These are phyloP conservation scores for Piper betle DNA, from an alignment of 164 flowering plant species.

Conservation along the genomic window DNA sequence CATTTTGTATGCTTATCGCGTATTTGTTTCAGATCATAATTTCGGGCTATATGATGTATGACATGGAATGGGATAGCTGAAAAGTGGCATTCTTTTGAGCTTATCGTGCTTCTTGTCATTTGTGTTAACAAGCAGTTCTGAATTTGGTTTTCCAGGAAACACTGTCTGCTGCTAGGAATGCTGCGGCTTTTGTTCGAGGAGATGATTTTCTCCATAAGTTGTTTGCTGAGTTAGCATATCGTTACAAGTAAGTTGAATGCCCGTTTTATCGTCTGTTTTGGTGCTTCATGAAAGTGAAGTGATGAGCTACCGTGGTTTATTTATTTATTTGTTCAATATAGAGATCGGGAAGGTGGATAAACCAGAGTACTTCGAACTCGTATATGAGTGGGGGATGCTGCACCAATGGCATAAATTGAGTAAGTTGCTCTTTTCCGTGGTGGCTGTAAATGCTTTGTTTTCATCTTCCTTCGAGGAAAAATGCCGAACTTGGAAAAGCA, in stretches of 20 bases:
- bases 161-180: slow-evolving; percentile 70
- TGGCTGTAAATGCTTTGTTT: background rate
- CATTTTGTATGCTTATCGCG: no score
- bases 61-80: background rate
- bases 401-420: slow-evolving; percentile 98
- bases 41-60: no score
- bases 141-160: slow-evolving; percentile 42
- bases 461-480: background rate
- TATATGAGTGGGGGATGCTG: slow-evolving; percentile 94
- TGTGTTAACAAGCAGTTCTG: background rate
- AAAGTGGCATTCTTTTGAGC: background rate
- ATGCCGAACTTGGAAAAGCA: background rate
- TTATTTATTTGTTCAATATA: slow-evolving; percentile 11
- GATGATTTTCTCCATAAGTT: slow-evolving; percentile 92
- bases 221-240: slow-evolving; percentile 82
- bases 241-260: slow-evolving; percentile 53
- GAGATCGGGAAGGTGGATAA: slow-evolving; percentile 93
- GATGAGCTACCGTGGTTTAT: background rate
- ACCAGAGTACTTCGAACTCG: slow-evolving; percentile 90
- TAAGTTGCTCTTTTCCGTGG: slow-evolving; percentile 17
- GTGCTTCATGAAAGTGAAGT: background rate
- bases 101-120: background rate
- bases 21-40: no score
- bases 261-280: background rate
- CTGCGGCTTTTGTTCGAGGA: slow-evolving; percentile 92